These are phyloP conservation scores for Candida xyloterini DNA, from an alignment of 805 yeast species.

Conservation along the genomic window DNA sequence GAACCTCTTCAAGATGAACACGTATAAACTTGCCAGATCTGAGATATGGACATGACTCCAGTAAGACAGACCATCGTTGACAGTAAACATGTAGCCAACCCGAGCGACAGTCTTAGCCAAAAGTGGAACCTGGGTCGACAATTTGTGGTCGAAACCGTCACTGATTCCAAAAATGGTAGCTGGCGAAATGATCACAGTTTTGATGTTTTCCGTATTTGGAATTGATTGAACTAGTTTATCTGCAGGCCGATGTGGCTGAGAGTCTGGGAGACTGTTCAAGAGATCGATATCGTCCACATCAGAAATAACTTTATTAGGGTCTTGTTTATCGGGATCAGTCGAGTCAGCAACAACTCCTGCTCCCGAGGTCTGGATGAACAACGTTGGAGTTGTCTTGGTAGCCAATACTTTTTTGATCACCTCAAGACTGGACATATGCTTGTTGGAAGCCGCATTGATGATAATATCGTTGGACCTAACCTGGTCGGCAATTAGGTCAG, in stretches of 20 bases:
- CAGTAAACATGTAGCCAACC: slow-evolving; percentile 26
- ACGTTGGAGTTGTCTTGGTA: slow-evolving; percentile 23
- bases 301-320: slow-evolving; percentile 39
- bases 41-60: slow-evolving; percentile 38
- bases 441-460: slow-evolving; percentile 10
- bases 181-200: slow-evolving; percentile 34
- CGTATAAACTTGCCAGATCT: slow-evolving; percentile 34
- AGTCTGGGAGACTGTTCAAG: slow-evolving; percentile 26
- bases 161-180: slow-evolving; percentile 36
- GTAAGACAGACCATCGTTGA: slow-evolving; percentile 31
- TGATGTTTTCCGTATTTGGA: slow-evolving; percentile 29
- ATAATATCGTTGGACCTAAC: neutral
- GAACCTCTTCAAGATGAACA: slow-evolving; percentile 26
- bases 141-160: slow-evolving; percentile 31
- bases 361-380: slow-evolving; percentile 38
- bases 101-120: slow-evolving; percentile 22
- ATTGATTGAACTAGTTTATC: slow-evolving; percentile 32
- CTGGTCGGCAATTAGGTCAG: neutral
- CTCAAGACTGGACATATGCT: slow-evolving; percentile 10
- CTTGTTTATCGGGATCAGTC: slow-evolving; percentile 47
- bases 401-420: slow-evolving; percentile 4
- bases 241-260: slow-evolving; percentile 35
- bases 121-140: slow-evolving; percentile 34
- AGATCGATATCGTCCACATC: slow-evolving; percentile 35
- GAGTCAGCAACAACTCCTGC: slow-evolving; percentile 40